Base-by-base conservation (phyloP, 768 basidiomycete species). In the Crucibulum laeve region DNA sequence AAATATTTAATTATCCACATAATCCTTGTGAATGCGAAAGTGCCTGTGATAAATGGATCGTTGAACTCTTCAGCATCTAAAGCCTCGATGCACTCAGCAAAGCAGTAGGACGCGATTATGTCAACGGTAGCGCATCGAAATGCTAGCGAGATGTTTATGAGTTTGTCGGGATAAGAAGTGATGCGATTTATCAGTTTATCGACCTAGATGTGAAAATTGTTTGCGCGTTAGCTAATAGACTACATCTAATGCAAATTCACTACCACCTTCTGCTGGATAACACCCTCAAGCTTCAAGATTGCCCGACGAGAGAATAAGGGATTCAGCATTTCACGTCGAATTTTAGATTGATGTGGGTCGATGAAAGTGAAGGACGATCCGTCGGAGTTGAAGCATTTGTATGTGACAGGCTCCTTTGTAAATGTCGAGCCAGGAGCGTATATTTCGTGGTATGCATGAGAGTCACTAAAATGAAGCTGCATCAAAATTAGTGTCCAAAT, bases 41-140 rank as follows among this genome's bases (percentile, higher is more conserved):
- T 60, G 25, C 57, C 56, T 11, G 60, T 25, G 11, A 72, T 46
- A 11, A 72, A 43, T 4, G 65, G 64, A 13, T 64, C 55, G 11
- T 51, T 50, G 45, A 76, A 74, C 6, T 57, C 55, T 3, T 56
- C 59, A 30, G 45, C 51, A 15, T 61, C 56, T 10, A 72, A 52
- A 8, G 62, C 55, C 36, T 66, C 53, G 24, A 59, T 46, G 17
- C 54, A 63, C 21, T 56, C 52, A 10, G 62, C 60, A 41, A 74
- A 73, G 50, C 65, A 66, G 48, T 71, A 70, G 4, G 63, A 57
- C 8, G 70, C 59, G 40, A 76, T 68, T 37, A 71, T 65, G 46
- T 74, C 74, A 46, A 71, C 52, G 7, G 70, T 63, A 11, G 63
- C 57, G 24, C 68, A 68, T 25, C 70, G 62, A 38, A 69, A 74